Percentiles rank a stretch among this genome's conserved stretches.
These are phyloP conservation scores for Kickxella alabastrina DNA, from an alignment of 192 early-diverging fungal species.

Conservation along the genomic window DNA sequence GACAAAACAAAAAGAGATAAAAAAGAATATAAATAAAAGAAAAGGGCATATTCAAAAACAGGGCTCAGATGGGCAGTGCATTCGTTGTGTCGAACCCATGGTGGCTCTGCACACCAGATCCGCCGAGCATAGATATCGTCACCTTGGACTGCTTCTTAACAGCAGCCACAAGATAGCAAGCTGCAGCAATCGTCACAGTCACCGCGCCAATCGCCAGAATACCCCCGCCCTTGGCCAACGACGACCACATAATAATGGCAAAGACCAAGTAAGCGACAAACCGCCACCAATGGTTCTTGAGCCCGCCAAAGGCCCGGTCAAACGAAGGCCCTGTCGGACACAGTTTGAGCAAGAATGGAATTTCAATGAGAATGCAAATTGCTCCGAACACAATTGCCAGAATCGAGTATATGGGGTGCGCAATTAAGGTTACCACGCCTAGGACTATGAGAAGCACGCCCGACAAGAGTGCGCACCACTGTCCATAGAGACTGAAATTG, in stretches of 20 bases:
- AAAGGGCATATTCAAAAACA: not conserved
- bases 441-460: slow-evolving; percentile 50
- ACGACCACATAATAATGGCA: slow-evolving; percentile 52
- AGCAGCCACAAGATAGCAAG: slow-evolving; percentile 46
- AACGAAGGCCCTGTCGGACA: slow-evolving; percentile 42
- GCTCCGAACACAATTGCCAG: slow-evolving; percentile 50
- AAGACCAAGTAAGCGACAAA: slow-evolving; percentile 46
- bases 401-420: slow-evolving; percentile 46
- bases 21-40: not conserved
- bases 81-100: slow-evolving; percentile 26
- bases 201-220: slow-evolving; percentile 46
- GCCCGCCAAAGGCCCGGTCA: slow-evolving; percentile 25
- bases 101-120: slow-evolving; percentile 24
- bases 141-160: slow-evolving; percentile 45
- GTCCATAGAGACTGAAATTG: slow-evolving; percentile 48
- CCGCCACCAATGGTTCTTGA: slow-evolving; percentile 51
- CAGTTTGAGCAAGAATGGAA: slow-evolving; percentile 33
- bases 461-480: slow-evolving; percentile 38
- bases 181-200: slow-evolving; percentile 36
- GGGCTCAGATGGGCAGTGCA: slow-evolving; percentile 16
- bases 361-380: slow-evolving; percentile 44
- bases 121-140: slow-evolving; percentile 36
- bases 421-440: slow-evolving; percentile 41
- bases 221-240: slow-evolving; percentile 42
- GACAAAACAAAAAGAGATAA: slow-evolving; percentile 1